A percentile compares a stretch with the other conserved stretches of the same genome.
Conservation (phyloP, 2,329 filamentous ascomycete species). For the Tolypocladium tundrense region DNA sequence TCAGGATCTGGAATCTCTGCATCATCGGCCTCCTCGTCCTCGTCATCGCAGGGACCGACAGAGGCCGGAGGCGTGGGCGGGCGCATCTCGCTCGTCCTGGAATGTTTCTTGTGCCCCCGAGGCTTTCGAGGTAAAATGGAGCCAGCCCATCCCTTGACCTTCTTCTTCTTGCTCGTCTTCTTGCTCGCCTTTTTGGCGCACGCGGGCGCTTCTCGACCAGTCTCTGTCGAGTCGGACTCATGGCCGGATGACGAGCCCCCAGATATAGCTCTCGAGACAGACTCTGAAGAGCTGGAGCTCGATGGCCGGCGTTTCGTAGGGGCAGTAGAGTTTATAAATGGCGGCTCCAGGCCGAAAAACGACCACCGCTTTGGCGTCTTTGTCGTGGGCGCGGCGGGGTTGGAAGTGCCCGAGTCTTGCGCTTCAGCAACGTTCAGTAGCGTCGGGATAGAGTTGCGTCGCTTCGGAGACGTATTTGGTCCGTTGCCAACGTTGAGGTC, state of each 20-base stretch:
- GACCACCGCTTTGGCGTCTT: conserved; percentile 49
- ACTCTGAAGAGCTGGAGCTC: conserved; percentile 36
- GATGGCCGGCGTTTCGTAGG: conserved; percentile 36
- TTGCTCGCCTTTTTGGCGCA: conserved; percentile 20
- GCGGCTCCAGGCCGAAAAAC: conserved; percentile 49
- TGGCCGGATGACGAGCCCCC: conserved; percentile 25
- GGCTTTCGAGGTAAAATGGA: conserved; percentile 55
- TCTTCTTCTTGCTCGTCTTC: conserved; percentile 43
- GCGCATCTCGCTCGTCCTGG: conserved; percentile 26
- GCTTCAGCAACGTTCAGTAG: conserved; percentile 32
- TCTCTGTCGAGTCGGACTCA: conserved; percentile 19
- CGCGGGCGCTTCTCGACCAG: conserved; percentile 8
- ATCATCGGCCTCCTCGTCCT: conserved; percentile 16
- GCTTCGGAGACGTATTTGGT: conserved; percentile 26
- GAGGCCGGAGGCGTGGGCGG: conserved; percentile 37
- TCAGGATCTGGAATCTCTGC: conserved; percentile 11
- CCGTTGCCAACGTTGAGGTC: conserved; percentile 8
- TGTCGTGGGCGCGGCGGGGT: conserved; percentile 35
- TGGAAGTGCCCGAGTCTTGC: conserved; percentile 21
- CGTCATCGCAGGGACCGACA: conserved; percentile 14
- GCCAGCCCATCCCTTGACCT: conserved; percentile 64
- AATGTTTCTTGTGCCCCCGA: conserved; percentile 36
- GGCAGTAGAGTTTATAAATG: conserved; percentile 33
- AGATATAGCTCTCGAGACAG: conserved; percentile 16
- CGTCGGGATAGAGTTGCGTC: conserved; percentile 51